phyloP scores from a whole-genome alignment of 306 rosid genomes.

The Glycine tomentella region DNA sequence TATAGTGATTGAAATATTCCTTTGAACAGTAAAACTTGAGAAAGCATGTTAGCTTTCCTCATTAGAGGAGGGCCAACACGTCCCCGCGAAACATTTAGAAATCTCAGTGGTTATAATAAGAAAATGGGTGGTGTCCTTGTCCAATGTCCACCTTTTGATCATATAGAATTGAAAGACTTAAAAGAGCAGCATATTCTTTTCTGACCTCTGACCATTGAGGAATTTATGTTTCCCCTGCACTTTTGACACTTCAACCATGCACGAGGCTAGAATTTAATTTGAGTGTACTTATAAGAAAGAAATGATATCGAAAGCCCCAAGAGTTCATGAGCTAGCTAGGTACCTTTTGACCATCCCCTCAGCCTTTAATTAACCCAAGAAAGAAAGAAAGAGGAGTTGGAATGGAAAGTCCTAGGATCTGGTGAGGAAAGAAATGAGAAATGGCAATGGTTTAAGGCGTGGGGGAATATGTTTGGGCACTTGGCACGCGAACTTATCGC shows the following conservation, averaged over 20 bases:
- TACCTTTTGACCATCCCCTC: conserved; percentile 56
- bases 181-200: conserved; percentile 51
- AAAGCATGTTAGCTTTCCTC: conserved; percentile 63
- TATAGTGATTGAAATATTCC: conserved; percentile 49
- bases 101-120: conserved; percentile 54
- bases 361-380: conserved; percentile 40
- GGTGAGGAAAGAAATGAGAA: conserved; percentile 66
- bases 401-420: conserved; percentile 81
- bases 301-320: conserved; percentile 2
- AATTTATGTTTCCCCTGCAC: conserved; percentile 47
- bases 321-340: conserved; percentile 31
- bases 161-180: conserved; percentile 35
- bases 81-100: conserved; percentile 51
- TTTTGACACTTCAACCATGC: conserved; percentile 44
- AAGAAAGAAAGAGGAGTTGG: conserved; percentile 46
- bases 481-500: conserved; percentile 93
- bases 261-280: conserved; percentile 27
- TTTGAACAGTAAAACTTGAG: conserved; percentile 45
- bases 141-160: conserved; percentile 55
- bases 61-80: conserved; percentile 59
- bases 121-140: conserved; percentile 58
- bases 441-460: conserved; percentile 75
- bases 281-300: conserved; percentile 21
- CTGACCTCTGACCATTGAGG: conserved; percentile 49
- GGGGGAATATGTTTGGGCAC: conserved; percentile 77